A percentile compares a stretch with the other conserved stretches of the same genome.
Conservation (phyloP, 1,284 basidiomycete genomes). For the Ganoderma lingzhi region DNA sequence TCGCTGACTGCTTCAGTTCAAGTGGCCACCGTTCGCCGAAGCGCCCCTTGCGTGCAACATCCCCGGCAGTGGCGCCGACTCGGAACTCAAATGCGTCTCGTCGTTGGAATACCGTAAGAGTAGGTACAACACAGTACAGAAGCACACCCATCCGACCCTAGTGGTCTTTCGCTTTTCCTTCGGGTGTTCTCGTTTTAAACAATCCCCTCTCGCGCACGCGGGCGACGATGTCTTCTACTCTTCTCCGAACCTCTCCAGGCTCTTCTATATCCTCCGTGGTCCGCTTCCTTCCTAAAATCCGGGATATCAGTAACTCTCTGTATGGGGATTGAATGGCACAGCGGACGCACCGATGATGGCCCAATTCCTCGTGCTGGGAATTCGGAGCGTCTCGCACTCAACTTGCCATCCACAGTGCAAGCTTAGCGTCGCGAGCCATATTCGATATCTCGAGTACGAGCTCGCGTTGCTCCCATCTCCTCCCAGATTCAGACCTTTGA, state of each 20-base stretch:
- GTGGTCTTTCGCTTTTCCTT: slow-evolving; percentile 68
- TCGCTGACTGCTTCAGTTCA: background rate
- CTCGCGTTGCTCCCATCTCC: slow-evolving; percentile 63
- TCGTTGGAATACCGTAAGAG: background rate
- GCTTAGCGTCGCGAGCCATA: slow-evolving; percentile 81
- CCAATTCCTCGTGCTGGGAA: slow-evolving; percentile 95
- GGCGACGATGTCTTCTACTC: slow-evolving; percentile 52
- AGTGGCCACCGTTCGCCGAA: background rate
- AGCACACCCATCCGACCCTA: slow-evolving; percentile 29
- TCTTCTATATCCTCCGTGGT: slow-evolving; percentile 29
- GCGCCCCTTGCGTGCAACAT: background rate
- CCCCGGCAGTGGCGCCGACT: no score
- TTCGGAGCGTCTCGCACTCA: slow-evolving; percentile 87
- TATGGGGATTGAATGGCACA: background rate
- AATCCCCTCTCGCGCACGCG: slow-evolving; percentile 61
- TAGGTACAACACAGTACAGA: background rate
- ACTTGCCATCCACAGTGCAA: slow-evolving; percentile 84
- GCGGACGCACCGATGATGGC: slow-evolving; percentile 77
- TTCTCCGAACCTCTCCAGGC: slow-evolving; percentile 40
- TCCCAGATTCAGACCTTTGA: slow-evolving; percentile 63
- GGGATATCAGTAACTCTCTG: slow-evolving; percentile 12
- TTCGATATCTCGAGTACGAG: slow-evolving; percentile 82
- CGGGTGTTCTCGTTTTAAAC: slow-evolving; percentile 75
- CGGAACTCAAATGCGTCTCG: no score
- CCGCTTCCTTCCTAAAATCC: slow-evolving; percentile 41